A percentile compares a stretch with the other conserved stretches of the same genome.
Conservation (phyloP, 352 stramenopile genomes). For the Pythium oligandrum region DNA sequence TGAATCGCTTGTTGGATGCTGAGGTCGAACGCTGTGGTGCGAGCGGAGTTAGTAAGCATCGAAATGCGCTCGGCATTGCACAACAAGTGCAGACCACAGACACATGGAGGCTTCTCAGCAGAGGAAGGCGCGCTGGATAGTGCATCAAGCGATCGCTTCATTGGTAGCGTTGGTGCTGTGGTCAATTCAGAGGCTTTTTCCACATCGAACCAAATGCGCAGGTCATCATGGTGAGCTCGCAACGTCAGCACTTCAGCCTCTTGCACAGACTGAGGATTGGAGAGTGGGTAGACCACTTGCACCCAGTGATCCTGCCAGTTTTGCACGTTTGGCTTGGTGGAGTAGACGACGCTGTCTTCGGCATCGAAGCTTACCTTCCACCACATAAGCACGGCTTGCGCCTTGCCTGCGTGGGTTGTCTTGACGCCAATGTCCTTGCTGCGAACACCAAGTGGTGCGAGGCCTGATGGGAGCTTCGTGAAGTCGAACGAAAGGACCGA, state of each 20-base stretch:
- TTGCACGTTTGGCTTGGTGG: slow-evolving; percentile 49
- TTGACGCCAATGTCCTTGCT: slow-evolving; percentile 42
- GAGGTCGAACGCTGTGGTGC: slow-evolving; percentile 28
- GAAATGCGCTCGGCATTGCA: slow-evolving; percentile 75
- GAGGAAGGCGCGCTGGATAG: neutral
- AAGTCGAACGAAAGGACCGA: slow-evolving; percentile 70
- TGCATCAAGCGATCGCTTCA: slow-evolving; percentile 22
- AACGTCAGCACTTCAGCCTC: slow-evolving; percentile 29
- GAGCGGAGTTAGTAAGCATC: slow-evolving; percentile 56
- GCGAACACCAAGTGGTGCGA: slow-evolving; percentile 6
- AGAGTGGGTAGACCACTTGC: slow-evolving; percentile 66
- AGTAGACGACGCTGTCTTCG: slow-evolving; percentile 53
- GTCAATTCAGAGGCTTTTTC: slow-evolving; percentile 7
- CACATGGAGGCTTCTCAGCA: slow-evolving; percentile 52
- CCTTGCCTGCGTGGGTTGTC: slow-evolving; percentile 25
- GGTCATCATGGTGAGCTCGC: slow-evolving; percentile 59
- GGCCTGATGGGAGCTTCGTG: slow-evolving; percentile 23
- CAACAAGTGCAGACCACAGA: slow-evolving; percentile 70
- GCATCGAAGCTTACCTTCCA: slow-evolving; percentile 68
- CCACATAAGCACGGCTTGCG: slow-evolving; percentile 79
- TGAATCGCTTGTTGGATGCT: slow-evolving; percentile 37
- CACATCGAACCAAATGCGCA: slow-evolving; percentile 82
- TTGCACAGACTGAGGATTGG: slow-evolving; percentile 21
- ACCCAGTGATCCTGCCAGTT: slow-evolving; percentile 87
- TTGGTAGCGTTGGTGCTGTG: slow-evolving; percentile 15